Conservation (phyloP, 2,329 filamentous ascomycete species). For the Microsporum ferrugineum region DNA sequence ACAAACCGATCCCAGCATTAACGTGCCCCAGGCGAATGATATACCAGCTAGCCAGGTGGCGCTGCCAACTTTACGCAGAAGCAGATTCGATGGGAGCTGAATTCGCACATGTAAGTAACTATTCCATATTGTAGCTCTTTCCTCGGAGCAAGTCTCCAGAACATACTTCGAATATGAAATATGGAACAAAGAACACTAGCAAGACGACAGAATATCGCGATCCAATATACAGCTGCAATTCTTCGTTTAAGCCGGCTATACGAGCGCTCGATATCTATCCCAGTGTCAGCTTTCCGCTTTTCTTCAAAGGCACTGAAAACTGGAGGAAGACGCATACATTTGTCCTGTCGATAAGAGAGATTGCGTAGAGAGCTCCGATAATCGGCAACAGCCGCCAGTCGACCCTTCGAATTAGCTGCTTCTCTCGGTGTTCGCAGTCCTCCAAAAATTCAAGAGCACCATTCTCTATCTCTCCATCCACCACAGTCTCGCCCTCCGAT, state of each 20-base stretch:
- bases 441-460: neutral
- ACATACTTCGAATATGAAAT: slow-evolving; percentile 16
- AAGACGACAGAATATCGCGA: slow-evolving; percentile 12
- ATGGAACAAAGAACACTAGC: slow-evolving; percentile 16
- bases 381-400: slow-evolving; percentile 54
- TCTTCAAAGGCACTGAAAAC: neutral
- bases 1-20: slow-evolving; percentile 10
- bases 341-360: slow-evolving; percentile 66
- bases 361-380: slow-evolving; percentile 58
- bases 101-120: neutral
- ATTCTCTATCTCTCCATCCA: slow-evolving; percentile 3
- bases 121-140: neutral
- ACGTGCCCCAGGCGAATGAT: slow-evolving; percentile 11
- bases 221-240: slow-evolving; percentile 11
- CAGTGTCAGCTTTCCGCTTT: neutral
- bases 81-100: slow-evolving; percentile 12
- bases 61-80: slow-evolving; percentile 13
- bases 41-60: slow-evolving; percentile 13
- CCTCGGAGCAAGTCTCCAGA: neutral
- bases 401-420: slow-evolving; percentile 36
- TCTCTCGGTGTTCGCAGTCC: slow-evolving; percentile 19
- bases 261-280: slow-evolving; percentile 9
- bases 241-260: slow-evolving; percentile 12
- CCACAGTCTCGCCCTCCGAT: neutral
- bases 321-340: slow-evolving; percentile 41